Percentiles rank a stretch among this genome's conserved stretches.
These are phyloP conservation scores for Choiromyces venosus DNA, from an alignment of 495 filamentous ascomycete genomes.

Conservation along the genomic window DNA sequence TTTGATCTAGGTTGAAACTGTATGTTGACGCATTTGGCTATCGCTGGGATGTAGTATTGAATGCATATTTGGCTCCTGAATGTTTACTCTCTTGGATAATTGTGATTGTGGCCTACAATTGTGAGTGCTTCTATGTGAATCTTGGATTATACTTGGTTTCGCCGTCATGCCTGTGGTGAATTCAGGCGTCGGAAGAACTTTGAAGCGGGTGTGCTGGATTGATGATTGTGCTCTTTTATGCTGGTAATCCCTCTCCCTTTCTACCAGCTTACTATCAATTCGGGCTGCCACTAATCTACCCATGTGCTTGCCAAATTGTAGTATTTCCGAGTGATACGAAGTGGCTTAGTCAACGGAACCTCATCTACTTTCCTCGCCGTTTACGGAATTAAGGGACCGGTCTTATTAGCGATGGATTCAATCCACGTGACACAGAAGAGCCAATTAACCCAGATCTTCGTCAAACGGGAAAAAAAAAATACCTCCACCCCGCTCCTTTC, in stretches of 20 bases:
- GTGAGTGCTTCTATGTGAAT: too few species aligned
- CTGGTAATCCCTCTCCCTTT: too few species aligned
- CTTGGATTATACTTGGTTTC: not conserved
- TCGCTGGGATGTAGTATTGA: too few species aligned
- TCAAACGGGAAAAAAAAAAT: not conserved
- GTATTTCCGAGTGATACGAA: not conserved
- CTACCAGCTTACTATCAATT: too few species aligned
- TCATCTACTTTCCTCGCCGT: not conserved
- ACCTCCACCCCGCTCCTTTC: not conserved
- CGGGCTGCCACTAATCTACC: too few species aligned
- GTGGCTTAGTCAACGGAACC: not conserved
- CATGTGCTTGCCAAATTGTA: not conserved
- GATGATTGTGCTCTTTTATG: not conserved
- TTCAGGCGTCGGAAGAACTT: not conserved
- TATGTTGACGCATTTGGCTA: too few species aligned
- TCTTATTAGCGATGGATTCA: not conserved
- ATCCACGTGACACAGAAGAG: not conserved
- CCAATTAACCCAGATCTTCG: not conserved
- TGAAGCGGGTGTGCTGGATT: not conserved
- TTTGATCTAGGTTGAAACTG: too few species aligned
- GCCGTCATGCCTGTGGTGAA: not conserved
- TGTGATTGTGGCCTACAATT: too few species aligned
- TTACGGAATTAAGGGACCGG: not conserved
- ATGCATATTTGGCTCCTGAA: too few species aligned
- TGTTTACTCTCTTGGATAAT: not conserved